Evolutionary conservation across 306 rosid genomes (phyloP), one percentile per base, ranked within the genome.

Genomic region (Castanea crenata): DNA sequence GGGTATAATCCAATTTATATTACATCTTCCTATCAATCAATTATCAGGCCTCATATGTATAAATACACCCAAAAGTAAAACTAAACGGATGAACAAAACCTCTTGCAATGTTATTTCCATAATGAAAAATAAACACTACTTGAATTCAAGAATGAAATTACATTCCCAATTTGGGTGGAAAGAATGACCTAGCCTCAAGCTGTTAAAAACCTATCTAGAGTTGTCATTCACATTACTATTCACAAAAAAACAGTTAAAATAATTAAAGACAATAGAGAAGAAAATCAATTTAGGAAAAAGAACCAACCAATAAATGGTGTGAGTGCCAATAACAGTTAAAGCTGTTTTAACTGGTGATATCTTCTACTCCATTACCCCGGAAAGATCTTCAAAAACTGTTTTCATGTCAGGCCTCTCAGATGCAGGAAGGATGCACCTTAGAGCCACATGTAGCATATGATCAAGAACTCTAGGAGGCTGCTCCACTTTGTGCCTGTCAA

Each of bases 331-430:
- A 79, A 74, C 20, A 38, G 79, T 69, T 57, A 84, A 63, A 68
- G 81, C 76, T 82, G 46, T 71, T 56, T 72, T 69, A n/a, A 69
- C 38, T 10, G 72, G 76, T 65, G 44, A 5, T 15, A 56, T 14
- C 72, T 74, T 21, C 55, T 70, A 71, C 76, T 84, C 79, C 83
- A 87, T 77, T 81, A 86, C 78, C 79, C 76, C 31, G 55, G 89
- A 87, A 80, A 91, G 93, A 79, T 91, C 92, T 76, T 85, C 91
- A 79, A 80, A 88, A 46, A 89, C 88, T 15, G 89, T 84, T 81
- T 81, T 80, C 80, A 93, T 93, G 73, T 91, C 94, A 13, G 94
- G 94, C 56, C 97, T 91, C 71, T 93, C 96, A 0, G 92, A 85
- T 81, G 96, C 91, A 55, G 96, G 86, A 77, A 87, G 94, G 75